Base-by-base conservation (phyloP, 176 grass and related monocot genomes). In the Metroxylon sagu region DNA sequence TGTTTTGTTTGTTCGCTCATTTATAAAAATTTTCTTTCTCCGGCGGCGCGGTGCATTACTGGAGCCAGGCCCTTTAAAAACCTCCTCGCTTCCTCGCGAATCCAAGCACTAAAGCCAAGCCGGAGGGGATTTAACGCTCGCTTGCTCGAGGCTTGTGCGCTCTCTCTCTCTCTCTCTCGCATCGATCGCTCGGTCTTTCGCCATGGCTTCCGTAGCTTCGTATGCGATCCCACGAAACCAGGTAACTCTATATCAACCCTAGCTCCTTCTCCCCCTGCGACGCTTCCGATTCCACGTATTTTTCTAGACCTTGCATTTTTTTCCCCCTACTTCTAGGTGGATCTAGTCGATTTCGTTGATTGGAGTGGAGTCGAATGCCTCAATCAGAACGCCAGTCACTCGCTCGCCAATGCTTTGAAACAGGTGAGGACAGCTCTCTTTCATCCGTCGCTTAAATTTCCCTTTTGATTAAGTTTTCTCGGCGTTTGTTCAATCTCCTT, bases 351-450 rank as follows among this genome's bases (percentile, higher is more conserved):
- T 72, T 89, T 98, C 66, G 78, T 98, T 63, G 94, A 98, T 58
- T 98, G 94, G 94, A 98, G 66, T 69, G 74, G 94, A 81, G 84
- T 98, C 19, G 94, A 98, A 64, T 98, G 94, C 74, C 94, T 98
- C 73, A 98, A 98, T 68, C 94, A 98, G 82, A 78, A 72, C 64
- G 60, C 84, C 5, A 73, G 72, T 56, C 84, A 98, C 64, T 62
- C 61, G n/a, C 57, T 93, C 64, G 39, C 65, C 67, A 89, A 93
- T 77, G 79, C 88, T 2, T 72, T 93, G 70, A 93, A 98, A 74
- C 88, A 89, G 94, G 87, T 88, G 50, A 2, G 8, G 35, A 10
- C 35, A 43, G 35, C 35, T 43, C 35, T 43, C 35, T 3, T 43
- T 43, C 8, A 43, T 43, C 35, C 35, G 35, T 43, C 10, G 35